Conservation (phyloP, 148 eudicot genomes). For the Vaccinium darrowii region DNA sequence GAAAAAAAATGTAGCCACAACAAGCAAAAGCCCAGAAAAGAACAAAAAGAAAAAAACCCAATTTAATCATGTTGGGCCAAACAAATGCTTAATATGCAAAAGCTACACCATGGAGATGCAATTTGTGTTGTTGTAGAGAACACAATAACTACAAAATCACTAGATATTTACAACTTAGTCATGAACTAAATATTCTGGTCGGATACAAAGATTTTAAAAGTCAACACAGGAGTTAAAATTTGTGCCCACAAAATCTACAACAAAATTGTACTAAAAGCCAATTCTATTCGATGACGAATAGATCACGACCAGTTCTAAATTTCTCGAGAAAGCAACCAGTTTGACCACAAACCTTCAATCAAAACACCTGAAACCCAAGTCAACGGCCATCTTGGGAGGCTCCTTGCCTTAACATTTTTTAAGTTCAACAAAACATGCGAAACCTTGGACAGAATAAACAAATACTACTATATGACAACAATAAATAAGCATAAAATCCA, state of each 20-base stretch:
- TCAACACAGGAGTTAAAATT: neutral
- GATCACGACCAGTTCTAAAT: neutral
- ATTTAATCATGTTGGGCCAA: neutral
- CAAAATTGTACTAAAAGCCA: neutral
- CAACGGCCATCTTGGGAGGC: neutral
- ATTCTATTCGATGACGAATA: neutral
- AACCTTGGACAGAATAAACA: neutral
- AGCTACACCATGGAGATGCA: neutral
- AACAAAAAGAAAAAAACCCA: neutral
- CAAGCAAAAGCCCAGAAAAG: neutral
- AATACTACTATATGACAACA: neutral
- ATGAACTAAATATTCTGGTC: neutral
- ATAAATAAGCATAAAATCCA: neutral
- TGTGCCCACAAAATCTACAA: neutral
- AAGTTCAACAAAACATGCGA: neutral
- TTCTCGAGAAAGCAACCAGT: neutral
- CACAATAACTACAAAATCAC: neutral
- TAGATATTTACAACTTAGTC: neutral
- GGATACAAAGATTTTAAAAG: neutral
- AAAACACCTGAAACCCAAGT: constrained; percentile 13
- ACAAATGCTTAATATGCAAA: neutral
- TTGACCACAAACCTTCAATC: constrained; percentile 13
- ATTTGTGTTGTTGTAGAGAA: neutral
- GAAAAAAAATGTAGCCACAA: neutral
- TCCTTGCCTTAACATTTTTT: neutral